Percentiles rank a stretch among this genome's conserved stretches.
phyloP scores from a whole-genome alignment of 139 green algal genomes.

The Coelastrella sp. region DNA sequence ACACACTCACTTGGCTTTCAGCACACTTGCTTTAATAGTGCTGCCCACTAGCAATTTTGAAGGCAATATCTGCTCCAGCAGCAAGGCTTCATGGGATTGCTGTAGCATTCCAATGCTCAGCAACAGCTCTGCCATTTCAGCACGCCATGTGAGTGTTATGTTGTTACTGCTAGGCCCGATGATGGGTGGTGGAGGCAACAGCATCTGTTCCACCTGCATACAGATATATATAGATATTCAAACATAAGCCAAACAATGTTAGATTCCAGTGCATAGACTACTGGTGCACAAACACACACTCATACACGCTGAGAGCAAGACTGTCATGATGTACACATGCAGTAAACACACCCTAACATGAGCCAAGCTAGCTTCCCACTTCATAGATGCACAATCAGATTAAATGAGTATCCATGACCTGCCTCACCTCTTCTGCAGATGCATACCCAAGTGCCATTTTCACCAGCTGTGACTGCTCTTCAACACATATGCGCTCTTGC shows the following conservation, averaged over 20 bases:
- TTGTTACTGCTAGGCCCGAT: neutral
- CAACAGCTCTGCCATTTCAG: conserved; percentile 16
- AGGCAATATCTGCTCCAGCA: neutral
- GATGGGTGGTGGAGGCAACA: neutral
- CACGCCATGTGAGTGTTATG: neutral
- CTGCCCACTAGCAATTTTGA: neutral
- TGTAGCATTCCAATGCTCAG: neutral
- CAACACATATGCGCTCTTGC: neutral
- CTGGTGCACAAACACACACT: too few relatives aligned
- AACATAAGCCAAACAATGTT: neutral
- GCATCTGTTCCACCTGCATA: neutral
- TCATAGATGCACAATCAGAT: too few relatives aligned
- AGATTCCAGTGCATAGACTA: too few relatives aligned
- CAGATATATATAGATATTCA: neutral
- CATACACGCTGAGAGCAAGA: too few relatives aligned
- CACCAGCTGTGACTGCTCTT: conserved; percentile 9
- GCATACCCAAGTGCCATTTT: neutral
- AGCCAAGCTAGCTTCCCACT: too few relatives aligned
- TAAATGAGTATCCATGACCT: too few relatives aligned
- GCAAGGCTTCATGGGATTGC: neutral
- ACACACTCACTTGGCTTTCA: neutral
- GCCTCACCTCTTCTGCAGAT: neutral
- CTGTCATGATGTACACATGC: too few relatives aligned
- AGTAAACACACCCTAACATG: too few relatives aligned
- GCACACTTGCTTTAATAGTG: neutral